These are phyloP conservation scores for Fusarium sp. DNA, from an alignment of 2,329 filamentous ascomycete genomes.

Conservation along the genomic window DNA sequence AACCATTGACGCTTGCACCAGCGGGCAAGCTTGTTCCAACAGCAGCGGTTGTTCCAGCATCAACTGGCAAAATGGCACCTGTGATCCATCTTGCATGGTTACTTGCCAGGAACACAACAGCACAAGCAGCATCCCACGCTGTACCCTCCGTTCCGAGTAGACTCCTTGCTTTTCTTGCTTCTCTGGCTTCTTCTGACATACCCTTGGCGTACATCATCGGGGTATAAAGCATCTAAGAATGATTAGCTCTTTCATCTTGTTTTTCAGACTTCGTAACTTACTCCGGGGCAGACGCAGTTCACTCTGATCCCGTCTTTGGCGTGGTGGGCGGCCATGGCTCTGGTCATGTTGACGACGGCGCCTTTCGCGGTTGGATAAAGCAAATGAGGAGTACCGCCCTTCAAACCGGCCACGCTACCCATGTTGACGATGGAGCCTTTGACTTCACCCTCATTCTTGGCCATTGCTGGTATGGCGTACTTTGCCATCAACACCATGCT, in stretches of 20 bases:
- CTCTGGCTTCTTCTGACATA: conserved; percentile 55
- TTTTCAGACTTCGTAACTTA: accelerated
- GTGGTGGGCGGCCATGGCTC: conserved; percentile 65
- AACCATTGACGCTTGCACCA: conserved; percentile 47
- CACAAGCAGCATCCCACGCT: conserved; percentile 58
- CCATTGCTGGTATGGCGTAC: conserved; percentile 71
- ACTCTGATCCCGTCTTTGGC: conserved; percentile 60
- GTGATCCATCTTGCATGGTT: conserved; percentile 60
- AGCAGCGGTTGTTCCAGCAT: conserved; percentile 55
- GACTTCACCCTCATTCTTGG: conserved; percentile 60
- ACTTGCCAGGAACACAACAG: conserved; percentile 56
- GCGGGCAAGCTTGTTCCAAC: conserved; percentile 39
- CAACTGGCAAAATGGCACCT: conserved; percentile 56
- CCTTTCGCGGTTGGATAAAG: conserved; percentile 63
- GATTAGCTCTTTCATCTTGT: conserved; percentile 2
- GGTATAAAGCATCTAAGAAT: conserved; percentile 58
- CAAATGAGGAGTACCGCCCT: conserved; percentile 60
- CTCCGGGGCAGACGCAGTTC: conserved; percentile 63
- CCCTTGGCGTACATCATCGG: conserved; percentile 59
- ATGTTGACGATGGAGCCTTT: conserved; percentile 71
- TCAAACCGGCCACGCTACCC: conserved; percentile 68
- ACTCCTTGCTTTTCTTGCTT: conserved; percentile 54
- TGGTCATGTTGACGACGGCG: conserved; percentile 64
- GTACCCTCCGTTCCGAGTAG: conserved; percentile 58
- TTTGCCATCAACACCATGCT: conserved; percentile 76